Evolutionary conservation across 305 asterid species (phyloP).

Genomic region (Solanum hybrid): DNA sequence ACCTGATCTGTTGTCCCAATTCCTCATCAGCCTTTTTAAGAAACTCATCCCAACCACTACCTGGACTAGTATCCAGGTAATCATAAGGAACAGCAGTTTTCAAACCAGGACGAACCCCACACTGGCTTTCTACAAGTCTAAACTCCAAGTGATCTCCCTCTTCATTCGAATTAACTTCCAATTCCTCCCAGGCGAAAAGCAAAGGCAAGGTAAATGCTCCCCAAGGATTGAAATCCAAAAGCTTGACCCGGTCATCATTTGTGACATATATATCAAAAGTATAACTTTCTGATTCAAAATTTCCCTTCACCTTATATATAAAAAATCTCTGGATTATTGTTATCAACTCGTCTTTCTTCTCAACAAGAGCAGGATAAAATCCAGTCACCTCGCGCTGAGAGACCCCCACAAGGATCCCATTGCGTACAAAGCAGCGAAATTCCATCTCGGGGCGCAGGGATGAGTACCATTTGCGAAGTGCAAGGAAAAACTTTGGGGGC

Average conservation of each 20-base stretch:
- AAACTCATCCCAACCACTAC: conserved; percentile 93
- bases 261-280: conserved; percentile 71
- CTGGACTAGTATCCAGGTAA: conserved; percentile 68
- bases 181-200: conserved; percentile 70
- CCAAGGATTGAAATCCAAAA: conserved; percentile 92
- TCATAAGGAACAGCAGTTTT: conserved; percentile 85
- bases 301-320: conserved; percentile 26
- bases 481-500: conserved; percentile 64
- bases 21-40: conserved; percentile 55
- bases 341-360: conserved; percentile 25
- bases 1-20: conserved; percentile 26
- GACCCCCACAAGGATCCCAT: conserved; percentile 41
- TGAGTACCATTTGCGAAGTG: conserved; percentile 80
- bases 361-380: conserved; percentile 66
- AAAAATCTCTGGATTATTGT: conserved; percentile 33
- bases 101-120: conserved; percentile 76
- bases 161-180: conserved; percentile 38
- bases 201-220: conserved; percentile 67
- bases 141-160: conserved; percentile 36
- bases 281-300: conserved; percentile 48
- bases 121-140: conserved; percentile 44
- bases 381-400: conserved; percentile 86
- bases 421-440: conserved; percentile 68
- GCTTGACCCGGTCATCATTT: conserved; percentile 53
- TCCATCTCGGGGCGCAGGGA: conserved; percentile 78